A percentile compares a stretch with the other conserved stretches of the same genome.
phyloP scores from a whole-genome alignment of 805 yeast species.

The Pichia occidentalis region DNA sequence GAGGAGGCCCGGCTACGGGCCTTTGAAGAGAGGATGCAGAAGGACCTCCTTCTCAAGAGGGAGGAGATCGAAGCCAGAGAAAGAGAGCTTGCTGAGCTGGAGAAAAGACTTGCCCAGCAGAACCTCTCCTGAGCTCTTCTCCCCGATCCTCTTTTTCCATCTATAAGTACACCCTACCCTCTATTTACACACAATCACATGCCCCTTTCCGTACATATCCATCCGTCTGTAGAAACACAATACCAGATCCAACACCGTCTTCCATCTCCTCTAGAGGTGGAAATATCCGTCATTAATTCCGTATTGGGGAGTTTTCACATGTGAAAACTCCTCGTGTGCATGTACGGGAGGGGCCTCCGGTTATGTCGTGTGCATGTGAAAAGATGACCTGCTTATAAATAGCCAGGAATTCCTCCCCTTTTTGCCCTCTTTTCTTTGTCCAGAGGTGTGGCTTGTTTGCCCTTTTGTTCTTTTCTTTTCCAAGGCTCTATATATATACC shows the following conservation, averaged over 20 bases:
- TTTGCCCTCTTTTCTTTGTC: neutral
- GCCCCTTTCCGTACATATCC: too few relatives aligned
- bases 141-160: too few relatives aligned
- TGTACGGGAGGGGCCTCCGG: too few relatives aligned
- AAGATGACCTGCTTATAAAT: constrained; percentile 1
- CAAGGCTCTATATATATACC: neutral
- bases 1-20: constrained; percentile 86
- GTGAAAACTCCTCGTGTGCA: too few relatives aligned
- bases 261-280: too few relatives aligned
- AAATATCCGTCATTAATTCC: too few relatives aligned
- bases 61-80: constrained; percentile 81
- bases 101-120: constrained; percentile 31
- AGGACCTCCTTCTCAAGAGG: constrained; percentile 72
- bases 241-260: neutral
- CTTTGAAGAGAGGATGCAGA: constrained; percentile 85
- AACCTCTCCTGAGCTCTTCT: constrained; percentile 3
- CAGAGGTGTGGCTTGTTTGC: too few relatives aligned
- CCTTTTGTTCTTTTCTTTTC: too few relatives aligned
- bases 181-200: constrained; percentile 4
- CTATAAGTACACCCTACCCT: too few relatives aligned
- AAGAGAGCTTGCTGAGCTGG: constrained; percentile 77
- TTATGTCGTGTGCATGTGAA: constrained; percentile 6
- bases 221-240: constrained; percentile 2
- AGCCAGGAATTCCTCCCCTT: neutral
- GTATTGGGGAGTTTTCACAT: constrained; percentile 3